phyloP scores from a whole-genome alignment of 495 filamentous ascomycete genomes.

The Parachaetomium inaequale region DNA sequence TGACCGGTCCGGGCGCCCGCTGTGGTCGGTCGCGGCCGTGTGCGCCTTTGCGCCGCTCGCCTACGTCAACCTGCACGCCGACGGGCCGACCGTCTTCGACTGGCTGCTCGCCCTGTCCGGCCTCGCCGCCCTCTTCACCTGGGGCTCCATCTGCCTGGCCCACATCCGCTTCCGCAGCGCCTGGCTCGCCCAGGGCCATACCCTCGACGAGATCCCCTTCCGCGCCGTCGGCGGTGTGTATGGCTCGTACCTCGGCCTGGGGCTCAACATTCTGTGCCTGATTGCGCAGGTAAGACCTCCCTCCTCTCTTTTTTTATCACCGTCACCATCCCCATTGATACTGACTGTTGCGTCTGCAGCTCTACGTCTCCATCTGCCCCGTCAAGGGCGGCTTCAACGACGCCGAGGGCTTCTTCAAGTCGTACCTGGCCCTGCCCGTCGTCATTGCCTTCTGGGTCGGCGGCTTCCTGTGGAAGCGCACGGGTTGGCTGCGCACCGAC shows the following conservation, averaged over 20 bases:
- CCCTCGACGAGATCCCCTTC: slow-evolving; percentile 68
- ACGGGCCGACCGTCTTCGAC: slow-evolving; percentile 50
- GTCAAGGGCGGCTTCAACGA: slow-evolving; percentile 42
- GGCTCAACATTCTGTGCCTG: slow-evolving; percentile 57
- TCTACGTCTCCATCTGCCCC: slow-evolving; percentile 52
- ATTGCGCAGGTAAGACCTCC: slow-evolving; percentile 52
- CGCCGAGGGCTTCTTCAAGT: slow-evolving; percentile 66
- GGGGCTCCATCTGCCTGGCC: slow-evolving; percentile 68
- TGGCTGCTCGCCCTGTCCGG: slow-evolving; percentile 71
- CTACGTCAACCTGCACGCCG: slow-evolving; percentile 51
- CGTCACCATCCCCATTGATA: neutral
- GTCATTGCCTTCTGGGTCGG: slow-evolving; percentile 71
- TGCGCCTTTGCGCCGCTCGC: slow-evolving; percentile 52
- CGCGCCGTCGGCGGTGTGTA: slow-evolving; percentile 60
- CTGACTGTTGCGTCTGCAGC: slow-evolving; percentile 27
- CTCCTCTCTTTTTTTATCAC: neutral
- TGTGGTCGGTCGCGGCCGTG: slow-evolving; percentile 44
- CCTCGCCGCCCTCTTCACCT: slow-evolving; percentile 67
- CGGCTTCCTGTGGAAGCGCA: slow-evolving; percentile 60
- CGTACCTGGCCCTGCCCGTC: slow-evolving; percentile 79
- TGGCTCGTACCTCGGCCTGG: slow-evolving; percentile 64
- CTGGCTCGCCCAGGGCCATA: slow-evolving; percentile 61
- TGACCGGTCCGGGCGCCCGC: slow-evolving; percentile 56
- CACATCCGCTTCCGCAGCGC: slow-evolving; percentile 63
- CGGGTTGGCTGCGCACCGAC: slow-evolving; percentile 49